A percentile compares a stretch with the other conserved stretches of the same genome.
phyloP scores from a whole-genome alignment of 192 early-diverging fungal species.

The Geranomyces michiganensis region DNA sequence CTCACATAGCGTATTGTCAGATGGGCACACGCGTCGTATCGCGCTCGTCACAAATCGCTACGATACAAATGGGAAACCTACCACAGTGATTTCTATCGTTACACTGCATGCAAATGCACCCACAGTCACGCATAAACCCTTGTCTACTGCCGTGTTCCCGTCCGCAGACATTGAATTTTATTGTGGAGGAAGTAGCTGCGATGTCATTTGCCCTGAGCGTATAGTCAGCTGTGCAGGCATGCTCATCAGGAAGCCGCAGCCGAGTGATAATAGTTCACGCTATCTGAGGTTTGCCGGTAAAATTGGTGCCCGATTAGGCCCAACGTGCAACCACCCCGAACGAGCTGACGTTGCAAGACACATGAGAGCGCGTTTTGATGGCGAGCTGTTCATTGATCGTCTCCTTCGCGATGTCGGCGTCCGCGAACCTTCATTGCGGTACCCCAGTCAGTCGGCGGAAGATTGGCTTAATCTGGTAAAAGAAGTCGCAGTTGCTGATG shows the following conservation, averaged over 20 bases:
- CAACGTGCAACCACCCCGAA: neutral
- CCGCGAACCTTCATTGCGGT: neutral
- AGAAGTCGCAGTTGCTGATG: neutral
- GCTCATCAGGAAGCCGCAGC: neutral
- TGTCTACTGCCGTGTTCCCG: neutral
- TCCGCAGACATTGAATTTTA: neutral
- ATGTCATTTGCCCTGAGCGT: neutral
- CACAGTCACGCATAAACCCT: neutral
- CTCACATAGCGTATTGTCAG: neutral
- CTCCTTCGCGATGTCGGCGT: neutral
- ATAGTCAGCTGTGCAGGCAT: neutral
- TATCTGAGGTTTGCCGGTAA: neutral
- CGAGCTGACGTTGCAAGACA: neutral
- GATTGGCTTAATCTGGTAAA: neutral
- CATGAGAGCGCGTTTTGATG: neutral
- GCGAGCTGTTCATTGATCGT: constrained; percentile 2
- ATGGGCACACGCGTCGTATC: neutral
- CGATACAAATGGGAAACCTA: neutral
- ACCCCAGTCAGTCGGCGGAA: neutral
- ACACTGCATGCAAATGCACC: neutral
- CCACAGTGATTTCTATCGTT: neutral
- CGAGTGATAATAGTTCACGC: neutral
- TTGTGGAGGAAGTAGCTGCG: neutral
- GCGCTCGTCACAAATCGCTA: neutral
- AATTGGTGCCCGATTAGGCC: neutral